Percentiles rank a stretch among this genome's conserved stretches.
Evolutionary conservation across 2,329 filamentous ascomycete genomes (phyloP).

Genomic region (Dactylellina drechsleri): DNA sequence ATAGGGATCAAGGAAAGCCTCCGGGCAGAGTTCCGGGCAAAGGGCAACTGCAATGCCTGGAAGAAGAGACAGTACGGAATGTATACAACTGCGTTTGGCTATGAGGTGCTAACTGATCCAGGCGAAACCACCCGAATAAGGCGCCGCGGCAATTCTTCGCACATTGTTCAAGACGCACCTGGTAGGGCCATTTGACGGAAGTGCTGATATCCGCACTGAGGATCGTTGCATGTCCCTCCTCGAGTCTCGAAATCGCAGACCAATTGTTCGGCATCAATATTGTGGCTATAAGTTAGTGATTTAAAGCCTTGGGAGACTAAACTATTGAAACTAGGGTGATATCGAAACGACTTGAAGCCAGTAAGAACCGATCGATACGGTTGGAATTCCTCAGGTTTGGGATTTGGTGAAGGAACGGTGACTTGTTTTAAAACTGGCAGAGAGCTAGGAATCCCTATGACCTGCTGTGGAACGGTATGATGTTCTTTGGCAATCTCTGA

Average conservation of each 20-base stretch:
- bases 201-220: slow-evolving; percentile 80
- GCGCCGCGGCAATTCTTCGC: slow-evolving; percentile 25
- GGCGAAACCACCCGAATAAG: slow-evolving; percentile 11
- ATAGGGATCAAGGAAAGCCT: neutral
- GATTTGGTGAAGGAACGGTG: slow-evolving; percentile 58
- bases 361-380: slow-evolving; percentile 86
- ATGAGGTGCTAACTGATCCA: slow-evolving; percentile 3
- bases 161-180: slow-evolving; percentile 71
- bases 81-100: too few relatives aligned
- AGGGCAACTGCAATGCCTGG: slow-evolving; percentile 48
- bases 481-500: slow-evolving; percentile 59
- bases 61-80: neutral
- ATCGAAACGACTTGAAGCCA: slow-evolving; percentile 87
- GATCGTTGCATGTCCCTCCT: slow-evolving; percentile 77
- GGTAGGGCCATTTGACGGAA: slow-evolving; percentile 76
- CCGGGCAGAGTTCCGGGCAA: slow-evolving; percentile 38
- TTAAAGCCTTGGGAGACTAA: slow-evolving; percentile 79
- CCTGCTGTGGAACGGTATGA: slow-evolving; percentile 57
- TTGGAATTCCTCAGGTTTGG: slow-evolving; percentile 61
- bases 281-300: slow-evolving; percentile 92
- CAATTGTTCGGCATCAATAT: slow-evolving; percentile 78
- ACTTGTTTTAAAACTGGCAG: neutral
- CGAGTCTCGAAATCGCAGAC: slow-evolving; percentile 81
- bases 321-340: slow-evolving; percentile 79
- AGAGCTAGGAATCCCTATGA: slow-evolving; percentile 22